Evolutionary conservation across 768 basidiomycete species (phyloP).

Genomic region (Amanita subjunquillea): DNA sequence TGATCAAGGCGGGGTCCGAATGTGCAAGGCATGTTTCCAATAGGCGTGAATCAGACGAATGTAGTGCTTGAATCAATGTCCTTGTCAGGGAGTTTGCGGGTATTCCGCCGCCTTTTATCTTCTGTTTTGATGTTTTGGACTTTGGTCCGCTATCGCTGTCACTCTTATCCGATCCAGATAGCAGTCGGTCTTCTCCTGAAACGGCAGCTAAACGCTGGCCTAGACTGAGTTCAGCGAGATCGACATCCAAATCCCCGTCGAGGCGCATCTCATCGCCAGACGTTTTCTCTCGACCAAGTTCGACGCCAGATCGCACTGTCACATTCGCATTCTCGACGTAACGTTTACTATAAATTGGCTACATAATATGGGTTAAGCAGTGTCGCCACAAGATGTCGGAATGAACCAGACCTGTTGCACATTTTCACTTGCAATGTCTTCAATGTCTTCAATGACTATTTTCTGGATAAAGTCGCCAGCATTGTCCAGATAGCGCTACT

Average conservation of each 20-base stretch:
- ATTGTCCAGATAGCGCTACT: slow-evolving; percentile 45
- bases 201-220: slow-evolving; percentile 82
- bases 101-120: slow-evolving; percentile 22
- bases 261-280: slow-evolving; percentile 38
- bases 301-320: slow-evolving; percentile 57
- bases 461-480: slow-evolving; percentile 43
- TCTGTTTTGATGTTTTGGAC: slow-evolving; percentile 23
- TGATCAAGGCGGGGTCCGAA: slow-evolving; percentile 70
- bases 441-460: slow-evolving; percentile 32
- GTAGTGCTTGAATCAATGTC: slow-evolving; percentile 91
- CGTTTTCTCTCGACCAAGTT: slow-evolving; percentile 50
- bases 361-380: neutral
- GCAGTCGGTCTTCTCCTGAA: slow-evolving; percentile 37
- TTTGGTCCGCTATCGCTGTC: slow-evolving; percentile 35
- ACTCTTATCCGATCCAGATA: slow-evolving; percentile 1
- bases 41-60: slow-evolving; percentile 84
- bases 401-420: neutral
- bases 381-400: neutral
- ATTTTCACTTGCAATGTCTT: neutral
- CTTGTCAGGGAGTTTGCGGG: slow-evolving; percentile 86
- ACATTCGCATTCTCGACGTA: slow-evolving; percentile 56
- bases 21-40: slow-evolving; percentile 83
- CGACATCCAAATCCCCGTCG: slow-evolving; percentile 68
- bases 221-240: slow-evolving; percentile 84
- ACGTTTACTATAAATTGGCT: slow-evolving; percentile 47